Conservation (phyloP, 441 rosid species). For the Populus hybrid region DNA sequence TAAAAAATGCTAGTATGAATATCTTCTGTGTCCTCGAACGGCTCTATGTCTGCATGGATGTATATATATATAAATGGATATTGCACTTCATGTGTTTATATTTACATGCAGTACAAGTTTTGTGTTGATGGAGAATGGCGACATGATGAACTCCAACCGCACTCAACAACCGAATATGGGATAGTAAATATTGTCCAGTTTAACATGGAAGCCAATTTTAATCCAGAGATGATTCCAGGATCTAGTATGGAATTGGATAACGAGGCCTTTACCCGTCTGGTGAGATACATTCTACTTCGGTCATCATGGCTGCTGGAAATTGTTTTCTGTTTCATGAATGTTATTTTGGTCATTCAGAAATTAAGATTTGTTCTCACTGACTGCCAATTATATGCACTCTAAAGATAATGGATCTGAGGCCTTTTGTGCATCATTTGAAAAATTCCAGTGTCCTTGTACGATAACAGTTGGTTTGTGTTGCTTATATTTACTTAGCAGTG, state of each 20-base stretch:
- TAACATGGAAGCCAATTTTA: constrained; percentile 43
- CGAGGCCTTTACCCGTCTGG: constrained; percentile 27
- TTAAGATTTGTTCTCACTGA: not conserved
- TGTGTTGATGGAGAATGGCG: constrained; percentile 71
- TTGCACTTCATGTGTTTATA: too few species aligned
- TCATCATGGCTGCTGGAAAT: not conserved
- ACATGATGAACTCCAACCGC: constrained; percentile 62
- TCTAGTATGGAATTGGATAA: constrained; percentile 67
- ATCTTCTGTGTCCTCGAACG: too few species aligned
- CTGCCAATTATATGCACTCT: too few species aligned
- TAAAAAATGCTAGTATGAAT: too few species aligned
- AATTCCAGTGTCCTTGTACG: too few species aligned
- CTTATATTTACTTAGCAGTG: not conserved
- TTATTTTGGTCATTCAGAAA: not conserved
- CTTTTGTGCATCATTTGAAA: too few species aligned
- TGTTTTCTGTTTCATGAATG: not conserved
- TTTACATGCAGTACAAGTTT: constrained; percentile 62
- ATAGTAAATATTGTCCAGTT: constrained; percentile 58
- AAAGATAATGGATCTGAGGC: too few species aligned
- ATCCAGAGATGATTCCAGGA: constrained; percentile 34
- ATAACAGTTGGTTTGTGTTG: not conserved
- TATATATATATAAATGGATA: too few species aligned
- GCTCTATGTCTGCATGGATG: too few species aligned
- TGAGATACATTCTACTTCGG: constrained; percentile 18
- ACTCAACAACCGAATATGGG: constrained; percentile 55